Percentiles rank a stretch among this genome's conserved stretches.
These are phyloP conservation scores for Corniculantispora saksenae DNA, from an alignment of 2,329 filamentous ascomycete genomes.

Conservation along the genomic window DNA sequence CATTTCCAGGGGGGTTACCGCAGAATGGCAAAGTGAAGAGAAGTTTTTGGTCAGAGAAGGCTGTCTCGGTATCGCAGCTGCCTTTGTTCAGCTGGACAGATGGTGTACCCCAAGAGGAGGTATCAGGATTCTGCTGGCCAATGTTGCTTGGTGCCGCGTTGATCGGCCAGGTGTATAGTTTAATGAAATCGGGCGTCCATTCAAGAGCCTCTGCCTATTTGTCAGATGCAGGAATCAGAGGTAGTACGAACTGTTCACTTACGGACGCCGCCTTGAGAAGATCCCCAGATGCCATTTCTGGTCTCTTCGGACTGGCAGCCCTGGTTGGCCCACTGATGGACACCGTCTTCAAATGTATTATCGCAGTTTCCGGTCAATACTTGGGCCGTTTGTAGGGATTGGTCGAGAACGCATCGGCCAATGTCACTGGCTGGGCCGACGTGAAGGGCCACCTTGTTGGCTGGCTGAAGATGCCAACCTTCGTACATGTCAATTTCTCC, in stretches of 20 bases:
- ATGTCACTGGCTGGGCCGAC: slow-evolving; percentile 35
- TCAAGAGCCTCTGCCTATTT: slow-evolving; percentile 42
- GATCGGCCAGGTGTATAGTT: slow-evolving; percentile 38
- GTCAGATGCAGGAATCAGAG: too few species aligned
- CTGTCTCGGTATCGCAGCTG: not conserved
- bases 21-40: slow-evolving; percentile 12
- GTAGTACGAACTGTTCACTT: not conserved
- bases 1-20: slow-evolving; percentile 4
- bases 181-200: slow-evolving; percentile 39
- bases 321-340: slow-evolving; percentile 1
- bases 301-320: slow-evolving; percentile 12
- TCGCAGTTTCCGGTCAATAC: slow-evolving; percentile 18
- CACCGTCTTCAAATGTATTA: slow-evolving; percentile 5
- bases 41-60: slow-evolving; percentile 11
- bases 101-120: slow-evolving; percentile 15
- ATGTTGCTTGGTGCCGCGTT: slow-evolving; percentile 32
- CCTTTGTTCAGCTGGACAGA: slow-evolving; percentile 6
- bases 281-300: slow-evolving; percentile 10
- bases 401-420: slow-evolving; percentile 32
- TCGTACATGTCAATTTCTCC: slow-evolving; percentile 65
- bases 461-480: slow-evolving; percentile 54
- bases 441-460: slow-evolving; percentile 58
- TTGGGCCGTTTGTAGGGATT: slow-evolving; percentile 28
- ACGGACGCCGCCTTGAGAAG: slow-evolving; percentile 10
- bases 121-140: not conserved